Base-by-base conservation (phyloP, 106 monocot genomes). In the Platanthera zijinensis region DNA sequence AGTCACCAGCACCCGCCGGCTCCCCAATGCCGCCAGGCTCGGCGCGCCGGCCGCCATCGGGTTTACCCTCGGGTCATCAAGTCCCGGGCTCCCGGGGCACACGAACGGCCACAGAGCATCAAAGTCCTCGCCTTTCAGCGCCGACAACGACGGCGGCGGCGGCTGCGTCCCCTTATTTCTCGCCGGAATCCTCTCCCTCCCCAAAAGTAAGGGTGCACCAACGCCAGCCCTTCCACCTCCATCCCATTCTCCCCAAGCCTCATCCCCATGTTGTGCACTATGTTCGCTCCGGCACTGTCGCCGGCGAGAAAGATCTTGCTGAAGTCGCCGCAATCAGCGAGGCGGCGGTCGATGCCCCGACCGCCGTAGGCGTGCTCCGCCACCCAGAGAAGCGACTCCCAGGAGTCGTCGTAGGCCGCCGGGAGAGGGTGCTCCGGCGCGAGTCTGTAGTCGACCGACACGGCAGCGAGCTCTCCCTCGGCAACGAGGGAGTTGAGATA, bases 391-490 rank as follows among this genome's bases (percentile, higher is more conserved):
- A 87, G 87, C 13, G 82, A 77, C 21, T 69, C 79, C 84, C 87
- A 87, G 3, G 80, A 75, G 76, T 87, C 87, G 0, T 84, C 76
- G 76, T 84, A 87, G 45, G 79, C 84, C 2, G 81, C 70, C 15
- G 87, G 84, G 74, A 87, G 78, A 3, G 82, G 81, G 82, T 84
- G 76, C 84, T 87, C 87, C 10, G 87, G 78, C 0, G 79, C 87
- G 19, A 57, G 87, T 15, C 87, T 75, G 73, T 87, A 87, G 46
- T 82, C 74, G 7, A 84, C 82, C 1, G 87, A 87, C 14, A 84
- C 84, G 15, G 53, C 71, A 45, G 82, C 9, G 57, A 79, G 22
- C 17, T 76, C 64, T 22, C 74, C 84, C 45, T 68, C 28, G 39
- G 76, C 13, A 13, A 64, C 78, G 51, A 87, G 78, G 79, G 84